These are phyloP conservation scores for Termitomyces sp. DNA, from an alignment of 768 basidiomycete genomes.

Conservation along the genomic window DNA sequence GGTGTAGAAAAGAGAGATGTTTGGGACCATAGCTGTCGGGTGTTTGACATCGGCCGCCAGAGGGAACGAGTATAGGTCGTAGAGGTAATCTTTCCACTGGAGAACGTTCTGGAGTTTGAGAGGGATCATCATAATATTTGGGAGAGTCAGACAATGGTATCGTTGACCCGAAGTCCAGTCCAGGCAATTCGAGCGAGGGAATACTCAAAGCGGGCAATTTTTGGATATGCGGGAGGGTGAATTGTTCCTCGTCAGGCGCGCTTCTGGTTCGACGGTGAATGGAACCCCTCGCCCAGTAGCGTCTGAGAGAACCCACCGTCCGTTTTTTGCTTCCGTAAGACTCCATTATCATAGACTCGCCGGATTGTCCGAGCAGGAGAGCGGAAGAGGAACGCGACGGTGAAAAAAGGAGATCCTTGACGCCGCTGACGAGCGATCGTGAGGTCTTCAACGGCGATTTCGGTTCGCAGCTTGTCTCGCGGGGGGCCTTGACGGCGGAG, in stretches of 20 bases:
- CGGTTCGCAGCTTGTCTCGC: slow-evolving; percentile 8
- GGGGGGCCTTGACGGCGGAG: slow-evolving; percentile 6
- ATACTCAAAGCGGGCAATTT: slow-evolving; percentile 11
- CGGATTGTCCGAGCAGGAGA: slow-evolving; percentile 15
- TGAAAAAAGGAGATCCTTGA: slow-evolving; percentile 49
- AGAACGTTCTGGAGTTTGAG: slow-evolving; percentile 2
- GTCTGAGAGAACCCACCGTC: slow-evolving; percentile 30
- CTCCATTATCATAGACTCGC: slow-evolving; percentile 9
- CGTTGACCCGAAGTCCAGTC: slow-evolving; percentile 18
- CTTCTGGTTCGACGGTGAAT: slow-evolving; percentile 49
- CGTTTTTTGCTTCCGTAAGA: slow-evolving; percentile 14
- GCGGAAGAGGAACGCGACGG: slow-evolving; percentile 40
- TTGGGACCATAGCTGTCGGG: slow-evolving; percentile 19
- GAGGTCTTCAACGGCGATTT: slow-evolving; percentile 22
- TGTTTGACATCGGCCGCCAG: slow-evolving; percentile 7
- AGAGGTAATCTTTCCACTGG: slow-evolving; percentile 3
- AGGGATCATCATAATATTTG: slow-evolving; percentile 4
- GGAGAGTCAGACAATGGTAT: slow-evolving; percentile 11
- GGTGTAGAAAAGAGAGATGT: slow-evolving; percentile 29
- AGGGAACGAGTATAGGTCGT: slow-evolving; percentile 10
- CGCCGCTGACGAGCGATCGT: slow-evolving; percentile 56
- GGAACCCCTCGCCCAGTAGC: slow-evolving; percentile 46
- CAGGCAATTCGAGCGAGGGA: slow-evolving; percentile 16
- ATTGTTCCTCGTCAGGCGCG: slow-evolving; percentile 31
- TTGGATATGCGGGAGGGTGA: slow-evolving; percentile 12